Evolutionary conservation across 129 eudicot genomes (phyloP), one percentile per base, ranked within the genome.

Genomic region (Chrysanthemum lavandulifolium): DNA sequence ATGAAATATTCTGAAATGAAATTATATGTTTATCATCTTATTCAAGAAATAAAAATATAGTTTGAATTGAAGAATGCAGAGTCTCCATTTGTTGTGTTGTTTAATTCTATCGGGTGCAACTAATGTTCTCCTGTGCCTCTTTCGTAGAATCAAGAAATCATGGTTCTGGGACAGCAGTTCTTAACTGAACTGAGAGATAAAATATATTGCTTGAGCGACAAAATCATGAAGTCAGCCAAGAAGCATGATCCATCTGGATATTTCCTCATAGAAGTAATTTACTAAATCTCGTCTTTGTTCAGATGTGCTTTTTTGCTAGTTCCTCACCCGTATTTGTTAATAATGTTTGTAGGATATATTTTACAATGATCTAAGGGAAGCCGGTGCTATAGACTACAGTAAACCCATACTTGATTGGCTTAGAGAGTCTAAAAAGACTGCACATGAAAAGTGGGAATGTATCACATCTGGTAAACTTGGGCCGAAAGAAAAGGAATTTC

Each of bases 371-470:
- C 77, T 58, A 68, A 81, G 97, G 84, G 86, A 82, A 5, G 69
- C 69, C 19, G 68, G 75, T 43, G 86, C 93, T 13, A 71, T 65
- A 16, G 96, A 94, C 84, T 90, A 94, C 75, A 84, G 98, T 74
- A 82, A 84, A 73, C 92, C 93, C 11, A 81, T 94, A 68, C 71
- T 86, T 65, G 91, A 90, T 69, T 94, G 98, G 99, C 87, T 94
- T 48, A 72, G 67, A 67, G 85, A 84, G 55, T 88, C 93, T 0
- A 85, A 84, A 61, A 70, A 81, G 47, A 91, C 85, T 43, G 99
- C 94, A 60, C 78, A 75, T 33, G 94, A 85, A 60, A 94, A 94
- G 74, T 94, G 99, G 99, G 89, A 88, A 72, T 77, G 67, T 66
- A 88, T 94, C 25, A 33, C 86, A 70, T 79, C 91, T 15, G 98